Evolutionary conservation across 2,329 filamentous ascomycete genomes (phyloP).

Genomic region (Penicillium capsulatum): DNA sequence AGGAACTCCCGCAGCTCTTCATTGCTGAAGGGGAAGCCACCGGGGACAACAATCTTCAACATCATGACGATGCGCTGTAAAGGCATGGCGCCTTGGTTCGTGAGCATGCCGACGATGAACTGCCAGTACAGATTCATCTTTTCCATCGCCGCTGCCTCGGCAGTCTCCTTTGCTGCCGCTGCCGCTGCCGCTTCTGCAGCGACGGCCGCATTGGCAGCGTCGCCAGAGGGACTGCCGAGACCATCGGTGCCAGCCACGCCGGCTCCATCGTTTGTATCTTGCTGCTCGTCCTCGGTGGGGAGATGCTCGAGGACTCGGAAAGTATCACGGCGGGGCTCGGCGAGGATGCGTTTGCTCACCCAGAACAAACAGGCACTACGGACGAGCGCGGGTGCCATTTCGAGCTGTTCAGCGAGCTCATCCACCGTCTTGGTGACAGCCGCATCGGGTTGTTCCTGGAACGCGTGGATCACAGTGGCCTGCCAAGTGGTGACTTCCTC

Average conservation of each 20-base stretch:
- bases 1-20: slow-evolving; percentile 83
- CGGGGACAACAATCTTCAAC: slow-evolving; percentile 85
- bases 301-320: slow-evolving; percentile 57
- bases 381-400: slow-evolving; percentile 56
- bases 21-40: slow-evolving; percentile 83
- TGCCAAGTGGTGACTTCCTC: slow-evolving; percentile 77
- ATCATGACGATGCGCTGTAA: slow-evolving; percentile 82
- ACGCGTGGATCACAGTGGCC: slow-evolving; percentile 81
- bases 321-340: slow-evolving; percentile 45
- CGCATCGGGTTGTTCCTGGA: slow-evolving; percentile 51
- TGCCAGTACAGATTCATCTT: slow-evolving; percentile 76
- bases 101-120: slow-evolving; percentile 93
- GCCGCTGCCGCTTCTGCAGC: slow-evolving; percentile 42
- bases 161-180: slow-evolving; percentile 43
- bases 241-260: slow-evolving; percentile 16
- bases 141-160: slow-evolving; percentile 60
- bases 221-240: slow-evolving; percentile 19
- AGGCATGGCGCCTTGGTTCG: slow-evolving; percentile 82
- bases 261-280: slow-evolving; percentile 16
- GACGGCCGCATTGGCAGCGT: slow-evolving; percentile 32
- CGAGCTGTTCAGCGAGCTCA: slow-evolving; percentile 48
- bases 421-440: slow-evolving; percentile 38
- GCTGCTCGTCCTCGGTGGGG: slow-evolving; percentile 31
- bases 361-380: slow-evolving; percentile 59
- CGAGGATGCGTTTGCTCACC: slow-evolving; percentile 55